Percentiles rank a stretch among this genome's conserved stretches.
Evolutionary conservation across 192 early-diverging fungal genomes (phyloP).

Genomic region (Coemansia sp.): DNA sequence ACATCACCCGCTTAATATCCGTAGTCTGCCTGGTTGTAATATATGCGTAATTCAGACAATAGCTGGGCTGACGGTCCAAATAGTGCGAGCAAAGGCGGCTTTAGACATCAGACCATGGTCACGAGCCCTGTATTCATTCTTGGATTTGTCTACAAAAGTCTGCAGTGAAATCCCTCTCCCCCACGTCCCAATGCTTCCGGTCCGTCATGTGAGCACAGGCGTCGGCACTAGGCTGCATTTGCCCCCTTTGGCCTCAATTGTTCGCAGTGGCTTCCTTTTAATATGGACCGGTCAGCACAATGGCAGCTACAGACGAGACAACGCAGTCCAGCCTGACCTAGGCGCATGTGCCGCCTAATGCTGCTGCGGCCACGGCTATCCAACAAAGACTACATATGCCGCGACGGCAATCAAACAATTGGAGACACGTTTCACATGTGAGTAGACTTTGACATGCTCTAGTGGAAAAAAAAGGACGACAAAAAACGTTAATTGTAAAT

Average conservation of each 20-base stretch:
- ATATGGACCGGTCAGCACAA: constrained; percentile 6
- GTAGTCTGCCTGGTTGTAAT: no score
- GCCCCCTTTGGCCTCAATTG: neutral
- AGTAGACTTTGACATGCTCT: neutral
- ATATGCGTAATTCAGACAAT: neutral
- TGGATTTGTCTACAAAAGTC: neutral
- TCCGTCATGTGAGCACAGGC: constrained; percentile 7
- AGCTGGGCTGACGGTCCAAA: no score
- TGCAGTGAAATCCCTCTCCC: neutral
- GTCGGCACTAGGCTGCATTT: neutral
- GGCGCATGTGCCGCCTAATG: neutral
- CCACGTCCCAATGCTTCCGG: neutral
- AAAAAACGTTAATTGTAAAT: constrained; percentile 1
- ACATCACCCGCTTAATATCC: constrained; percentile 7
- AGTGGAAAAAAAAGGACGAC: neutral
- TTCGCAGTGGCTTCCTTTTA: constrained; percentile 7
- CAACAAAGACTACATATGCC: neutral
- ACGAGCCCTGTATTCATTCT: neutral
- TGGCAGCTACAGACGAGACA: neutral
- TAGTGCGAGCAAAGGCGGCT: neutral
- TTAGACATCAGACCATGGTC: neutral
- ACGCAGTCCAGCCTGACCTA: neutral
- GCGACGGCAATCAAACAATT: neutral
- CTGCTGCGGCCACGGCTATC: neutral
- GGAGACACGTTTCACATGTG: neutral